These are phyloP conservation scores for Solanum lycopersicoides DNA, from an alignment of 257 asterid species.

Conservation along the genomic window DNA sequence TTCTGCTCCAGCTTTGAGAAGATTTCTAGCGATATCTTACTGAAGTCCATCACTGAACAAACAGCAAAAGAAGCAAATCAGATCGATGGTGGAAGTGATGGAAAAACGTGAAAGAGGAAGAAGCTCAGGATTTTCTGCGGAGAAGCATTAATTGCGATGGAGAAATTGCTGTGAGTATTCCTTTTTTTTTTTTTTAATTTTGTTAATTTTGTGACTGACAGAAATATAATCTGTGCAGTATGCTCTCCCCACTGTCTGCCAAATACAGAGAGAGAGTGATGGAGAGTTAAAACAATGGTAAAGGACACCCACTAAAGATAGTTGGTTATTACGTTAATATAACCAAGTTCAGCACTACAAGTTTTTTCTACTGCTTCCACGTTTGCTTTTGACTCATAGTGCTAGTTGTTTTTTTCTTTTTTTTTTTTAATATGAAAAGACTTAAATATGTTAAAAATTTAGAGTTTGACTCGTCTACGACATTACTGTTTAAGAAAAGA, in stretches of 20 bases:
- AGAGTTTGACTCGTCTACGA: no score
- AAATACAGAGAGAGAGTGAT: neutral
- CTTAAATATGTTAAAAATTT: no score
- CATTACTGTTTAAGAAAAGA: no score
- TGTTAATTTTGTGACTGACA: neutral
- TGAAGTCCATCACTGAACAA: conserved; percentile 43
- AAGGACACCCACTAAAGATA: neutral
- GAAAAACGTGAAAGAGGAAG: conserved; percentile 37
- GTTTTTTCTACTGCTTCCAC: neutral
- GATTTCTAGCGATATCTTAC: conserved; percentile 70
- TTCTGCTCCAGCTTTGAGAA: conserved; percentile 88
- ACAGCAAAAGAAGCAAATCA: neutral
- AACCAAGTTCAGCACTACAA: neutral
- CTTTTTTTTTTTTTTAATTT: neutral
- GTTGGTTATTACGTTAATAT: neutral
- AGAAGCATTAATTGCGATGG: conserved; percentile 37
- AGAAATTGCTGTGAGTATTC: neutral
- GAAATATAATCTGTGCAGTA: neutral
- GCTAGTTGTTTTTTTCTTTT: neutral
- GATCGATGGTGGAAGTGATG: neutral
- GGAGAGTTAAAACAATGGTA: neutral
- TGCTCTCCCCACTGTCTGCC: neutral
- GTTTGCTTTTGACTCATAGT: neutral
- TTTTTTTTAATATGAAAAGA: no score
- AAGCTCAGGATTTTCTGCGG: conserved; percentile 47